Evolutionary conservation across 176 grass and related monocot genomes (phyloP).

Genomic region (Cocos nucifera): DNA sequence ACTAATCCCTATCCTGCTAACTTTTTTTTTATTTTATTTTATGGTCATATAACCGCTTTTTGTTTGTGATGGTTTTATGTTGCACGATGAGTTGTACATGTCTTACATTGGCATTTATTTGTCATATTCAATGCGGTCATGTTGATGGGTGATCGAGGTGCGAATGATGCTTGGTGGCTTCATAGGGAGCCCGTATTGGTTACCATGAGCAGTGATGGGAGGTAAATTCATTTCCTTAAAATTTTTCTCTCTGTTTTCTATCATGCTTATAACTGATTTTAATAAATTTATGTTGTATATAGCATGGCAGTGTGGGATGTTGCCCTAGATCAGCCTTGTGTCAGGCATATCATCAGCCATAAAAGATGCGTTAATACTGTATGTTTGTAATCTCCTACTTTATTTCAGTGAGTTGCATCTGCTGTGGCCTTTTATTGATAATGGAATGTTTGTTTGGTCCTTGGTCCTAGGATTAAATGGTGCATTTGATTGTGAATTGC

Average conservation of each 20-base stretch:
- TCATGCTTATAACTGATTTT: conserved; percentile 4
- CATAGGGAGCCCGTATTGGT: conserved; percentile 71
- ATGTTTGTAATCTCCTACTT: conserved; percentile 34
- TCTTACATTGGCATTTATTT: not conserved
- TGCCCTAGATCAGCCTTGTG: conserved; percentile 64
- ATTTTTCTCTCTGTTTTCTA: not conserved
- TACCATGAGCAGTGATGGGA: conserved; percentile 75
- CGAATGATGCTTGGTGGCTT: conserved; percentile 76
- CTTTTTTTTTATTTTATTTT: no score
- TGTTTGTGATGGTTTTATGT: no score
- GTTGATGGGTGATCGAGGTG: conserved; percentile 67
- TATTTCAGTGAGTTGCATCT: not conserved
- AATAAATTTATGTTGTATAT: conserved; percentile 13
- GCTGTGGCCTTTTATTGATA: not conserved
- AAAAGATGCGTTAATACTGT: conserved; percentile 76
- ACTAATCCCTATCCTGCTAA: no score
- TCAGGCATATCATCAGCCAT: conserved; percentile 68
- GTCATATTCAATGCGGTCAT: conserved; percentile 28
- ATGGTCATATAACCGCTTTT: no score
- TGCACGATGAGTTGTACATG: no score
- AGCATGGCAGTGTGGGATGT: conserved; percentile 93
- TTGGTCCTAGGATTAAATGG: conserved; percentile 19
- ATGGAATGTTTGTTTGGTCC: no score
- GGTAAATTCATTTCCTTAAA: conserved; percentile 32
- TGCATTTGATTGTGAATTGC: conserved; percentile 25